Percentiles rank a stretch among this genome's conserved stretches.
Evolutionary conservation across 2,329 filamentous ascomycete genomes (phyloP).

Genomic region (Ceratocystis papillata): DNA sequence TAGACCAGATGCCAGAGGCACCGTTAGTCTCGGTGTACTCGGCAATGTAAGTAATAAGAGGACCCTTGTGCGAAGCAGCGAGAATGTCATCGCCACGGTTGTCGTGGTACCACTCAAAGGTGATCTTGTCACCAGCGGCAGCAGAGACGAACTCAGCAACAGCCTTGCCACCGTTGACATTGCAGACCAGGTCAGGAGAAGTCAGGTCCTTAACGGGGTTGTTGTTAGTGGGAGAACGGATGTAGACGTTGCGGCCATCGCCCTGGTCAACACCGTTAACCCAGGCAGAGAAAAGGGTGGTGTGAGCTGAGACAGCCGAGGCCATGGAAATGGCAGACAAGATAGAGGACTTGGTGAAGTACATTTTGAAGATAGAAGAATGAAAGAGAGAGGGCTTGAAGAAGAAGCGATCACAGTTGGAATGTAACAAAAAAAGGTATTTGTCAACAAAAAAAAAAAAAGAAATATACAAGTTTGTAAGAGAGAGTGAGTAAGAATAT

Average conservation of each 20-base stretch:
- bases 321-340: constrained; percentile 33
- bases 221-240: constrained; percentile 38
- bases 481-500: constrained; percentile 13
- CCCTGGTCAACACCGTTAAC: constrained; percentile 39
- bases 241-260: constrained; percentile 35
- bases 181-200: constrained; percentile 36
- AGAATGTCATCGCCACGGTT: constrained; percentile 43
- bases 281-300: constrained; percentile 39
- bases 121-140: constrained; percentile 39
- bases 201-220: constrained; percentile 37
- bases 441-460: not conserved
- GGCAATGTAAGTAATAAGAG: constrained; percentile 44
- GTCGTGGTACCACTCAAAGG: constrained; percentile 44
- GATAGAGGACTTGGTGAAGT: constrained; percentile 23
- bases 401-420: constrained; percentile 12
- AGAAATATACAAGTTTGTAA: not conserved
- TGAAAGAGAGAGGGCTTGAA: constrained; percentile 3
- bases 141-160: constrained; percentile 35
- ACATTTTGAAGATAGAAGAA: constrained; percentile 19
- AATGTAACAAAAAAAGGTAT: constrained; percentile 5
- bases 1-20: constrained; percentile 42
- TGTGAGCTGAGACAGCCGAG: constrained; percentile 36
- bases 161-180: constrained; percentile 34
- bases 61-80: constrained; percentile 42
- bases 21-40: constrained; percentile 35